Base-by-base conservation (phyloP, 2,329 filamentous ascomycete genomes). In the Penicillium psychrosexuale region DNA sequence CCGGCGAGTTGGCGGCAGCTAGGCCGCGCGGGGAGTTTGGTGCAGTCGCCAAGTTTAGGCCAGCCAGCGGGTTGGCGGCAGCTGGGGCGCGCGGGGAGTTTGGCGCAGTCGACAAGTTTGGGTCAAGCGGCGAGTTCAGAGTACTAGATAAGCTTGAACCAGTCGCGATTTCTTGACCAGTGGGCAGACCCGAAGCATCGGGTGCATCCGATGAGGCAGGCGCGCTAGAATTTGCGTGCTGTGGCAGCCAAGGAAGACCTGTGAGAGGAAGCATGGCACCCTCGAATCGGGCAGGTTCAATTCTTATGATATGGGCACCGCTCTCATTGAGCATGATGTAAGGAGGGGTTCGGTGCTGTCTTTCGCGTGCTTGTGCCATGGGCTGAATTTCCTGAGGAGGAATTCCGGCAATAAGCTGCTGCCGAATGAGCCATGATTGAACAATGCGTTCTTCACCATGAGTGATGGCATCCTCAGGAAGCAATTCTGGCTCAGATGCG, bases 271-370 rank as follows among this genome's bases (percentile, higher is more conserved):
- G 17, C 45, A 59, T 37, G 2, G 1, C 8, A 37, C 57, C 57
- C 13, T 31, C 15, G 12, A 58, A 55, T 13, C 30, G n/a, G 7
- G 48, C 45, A 27, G 39, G 48, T 2, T 38, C 36, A 12, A 58
- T 24, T n/a, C 7, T 19, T 8, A 47, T 4, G 8, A 57, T 24
- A 30, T 37, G 34, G 9, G 39, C 30, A n/a, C 43, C 51, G 3
- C 33, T 34, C 0, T 54, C 27, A 9, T 33, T 34, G 0, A 88
- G 9, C 1, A 50, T 15, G 3, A 45, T 38, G 39, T 42, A 45
- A 12, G 52, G 52, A 45, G 52, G 52, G 87, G 60, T 89, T 81
- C 54, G 82, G n/a, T 34, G 34, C 5, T n/a, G 39, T 6, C 8
- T 4, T 4, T 31, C 12, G 27, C n/a, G 15, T 22, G 27, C 38